These are phyloP conservation scores for Allium fistulosum DNA, from an alignment of 106 monocot genomes.

Conservation along the genomic window DNA sequence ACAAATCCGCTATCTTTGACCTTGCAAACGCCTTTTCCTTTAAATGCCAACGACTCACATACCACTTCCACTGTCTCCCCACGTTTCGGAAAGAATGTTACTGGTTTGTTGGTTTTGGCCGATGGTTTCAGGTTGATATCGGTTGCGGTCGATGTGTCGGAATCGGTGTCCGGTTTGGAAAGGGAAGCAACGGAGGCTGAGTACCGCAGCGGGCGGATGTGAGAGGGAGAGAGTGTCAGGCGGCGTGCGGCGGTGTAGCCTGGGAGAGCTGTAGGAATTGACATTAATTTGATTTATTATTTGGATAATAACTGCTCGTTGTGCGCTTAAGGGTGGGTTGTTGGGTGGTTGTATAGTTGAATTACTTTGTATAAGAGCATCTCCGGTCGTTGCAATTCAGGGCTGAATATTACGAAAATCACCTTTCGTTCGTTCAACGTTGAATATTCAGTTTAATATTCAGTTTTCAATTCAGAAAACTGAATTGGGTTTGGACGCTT, in stretches of 20 bases:
- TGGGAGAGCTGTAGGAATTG: conserved; percentile 1
- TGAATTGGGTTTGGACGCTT: too few species aligned
- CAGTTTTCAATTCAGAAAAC: too few species aligned
- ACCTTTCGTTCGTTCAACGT: too few species aligned
- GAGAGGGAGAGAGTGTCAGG: not conserved
- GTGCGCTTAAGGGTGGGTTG: too few species aligned
- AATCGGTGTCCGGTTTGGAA: not conserved
- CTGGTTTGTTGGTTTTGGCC: not conserved
- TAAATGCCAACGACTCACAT: conserved; percentile 65
- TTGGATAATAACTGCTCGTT: too few species aligned
- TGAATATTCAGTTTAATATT: too few species aligned
- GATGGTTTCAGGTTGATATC: not conserved
- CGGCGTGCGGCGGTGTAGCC: conserved; percentile 1
- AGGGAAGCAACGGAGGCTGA: conserved; percentile 6
- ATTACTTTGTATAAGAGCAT: too few species aligned
- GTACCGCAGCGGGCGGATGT: conserved; percentile 8
- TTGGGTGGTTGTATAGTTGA: too few species aligned
- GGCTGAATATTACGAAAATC: too few species aligned
- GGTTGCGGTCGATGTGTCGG: not conserved
- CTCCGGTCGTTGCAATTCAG: too few species aligned
- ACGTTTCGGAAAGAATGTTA: conserved; percentile 62
- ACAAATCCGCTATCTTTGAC: conserved; percentile 58
- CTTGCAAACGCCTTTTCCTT: conserved; percentile 68
- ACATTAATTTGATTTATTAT: not conserved
- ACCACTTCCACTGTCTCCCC: conserved; percentile 49